These are phyloP conservation scores for Gastrodia elata DNA, from an alignment of 106 monocot species.

Conservation along the genomic window DNA sequence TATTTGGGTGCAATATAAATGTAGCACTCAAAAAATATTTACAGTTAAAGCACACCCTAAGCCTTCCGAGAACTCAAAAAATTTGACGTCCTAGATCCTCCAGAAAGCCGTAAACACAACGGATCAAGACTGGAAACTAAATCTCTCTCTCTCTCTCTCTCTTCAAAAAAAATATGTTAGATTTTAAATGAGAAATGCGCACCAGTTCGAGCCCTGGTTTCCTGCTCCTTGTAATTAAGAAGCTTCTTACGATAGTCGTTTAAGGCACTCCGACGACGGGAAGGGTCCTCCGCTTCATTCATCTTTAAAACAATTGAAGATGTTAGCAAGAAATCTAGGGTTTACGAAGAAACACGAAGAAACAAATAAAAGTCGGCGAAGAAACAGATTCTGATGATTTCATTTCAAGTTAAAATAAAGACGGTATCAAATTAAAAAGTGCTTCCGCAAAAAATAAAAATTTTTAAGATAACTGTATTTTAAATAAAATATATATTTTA, in stretches of 20 bases:
- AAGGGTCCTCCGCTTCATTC: slow-evolving; percentile 7
- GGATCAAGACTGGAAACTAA: not conserved
- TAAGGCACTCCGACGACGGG: slow-evolving; percentile 12
- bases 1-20: too few relatives aligned
- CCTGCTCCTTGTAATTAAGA: slow-evolving; percentile 18
- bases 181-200: not conserved
- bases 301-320: not conserved
- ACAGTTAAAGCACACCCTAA: not conserved
- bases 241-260: slow-evolving; percentile 20
- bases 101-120: not conserved
- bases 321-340: not conserved
- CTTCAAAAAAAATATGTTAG: not conserved
- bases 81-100: not conserved
- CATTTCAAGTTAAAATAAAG: too few relatives aligned
- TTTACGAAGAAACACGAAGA: not conserved
- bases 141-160: too few relatives aligned
- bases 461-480: too few relatives aligned
- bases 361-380: too few relatives aligned
- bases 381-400: too few relatives aligned
- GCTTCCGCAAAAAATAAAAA: too few relatives aligned
- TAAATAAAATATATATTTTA: too few relatives aligned
- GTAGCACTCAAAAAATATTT: too few relatives aligned
- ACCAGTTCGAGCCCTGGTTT: slow-evolving; percentile 18
- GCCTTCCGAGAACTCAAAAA: not conserved
- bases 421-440: too few relatives aligned